A percentile compares a stretch with the other conserved stretches of the same genome.
Conservation (phyloP, 2,329 filamentous ascomycete genomes). For the Ophiocordyceps camponoti-saundersi region DNA sequence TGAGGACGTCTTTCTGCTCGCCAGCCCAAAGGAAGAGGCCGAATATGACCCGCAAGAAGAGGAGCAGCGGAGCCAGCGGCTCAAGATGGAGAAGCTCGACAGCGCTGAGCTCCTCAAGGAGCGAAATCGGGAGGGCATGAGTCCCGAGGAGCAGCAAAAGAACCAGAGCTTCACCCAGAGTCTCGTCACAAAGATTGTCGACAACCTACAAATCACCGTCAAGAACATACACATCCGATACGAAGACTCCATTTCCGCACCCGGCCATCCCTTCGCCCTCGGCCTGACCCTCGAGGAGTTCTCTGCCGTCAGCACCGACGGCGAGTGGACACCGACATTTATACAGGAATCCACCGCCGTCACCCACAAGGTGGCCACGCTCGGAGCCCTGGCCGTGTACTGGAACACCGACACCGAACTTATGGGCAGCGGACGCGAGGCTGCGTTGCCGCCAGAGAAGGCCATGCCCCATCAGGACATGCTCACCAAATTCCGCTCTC, state of each 20-base stretch:
- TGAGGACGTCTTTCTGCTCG: constrained; percentile 89
- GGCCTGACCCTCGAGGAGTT: constrained; percentile 90
- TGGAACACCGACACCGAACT: constrained; percentile 93
- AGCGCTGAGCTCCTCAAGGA: constrained; percentile 91
- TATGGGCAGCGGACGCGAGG: constrained; percentile 66
- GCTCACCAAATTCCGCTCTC: constrained; percentile 56
- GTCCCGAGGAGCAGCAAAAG: constrained; percentile 87
- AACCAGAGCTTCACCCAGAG: constrained; percentile 96
- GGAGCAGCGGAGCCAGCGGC: constrained; percentile 63
- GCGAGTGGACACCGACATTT: constrained; percentile 88
- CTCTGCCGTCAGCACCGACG: constrained; percentile 90
- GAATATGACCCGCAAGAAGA: constrained; percentile 91
- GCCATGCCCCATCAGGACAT: constrained; percentile 58
- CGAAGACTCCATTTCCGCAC: constrained; percentile 90
- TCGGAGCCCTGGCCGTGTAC: constrained; percentile 83
- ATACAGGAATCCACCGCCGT: constrained; percentile 71
- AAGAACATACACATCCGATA: constrained; percentile 98
- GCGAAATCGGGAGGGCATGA: constrained; percentile 80
- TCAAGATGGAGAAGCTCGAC: constrained; percentile 98
- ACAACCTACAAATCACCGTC: constrained; percentile 93
- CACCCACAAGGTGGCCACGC: constrained; percentile 84
- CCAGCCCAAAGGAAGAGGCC: constrained; percentile 87
- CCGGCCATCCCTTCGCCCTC: constrained; percentile 85
- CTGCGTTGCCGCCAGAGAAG: constrained; percentile 26
- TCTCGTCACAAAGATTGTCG: constrained; percentile 87